Evolutionary conservation across 1,139 yeast species (phyloP).

Genomic region (Debaryomycetaceae sp.): DNA sequence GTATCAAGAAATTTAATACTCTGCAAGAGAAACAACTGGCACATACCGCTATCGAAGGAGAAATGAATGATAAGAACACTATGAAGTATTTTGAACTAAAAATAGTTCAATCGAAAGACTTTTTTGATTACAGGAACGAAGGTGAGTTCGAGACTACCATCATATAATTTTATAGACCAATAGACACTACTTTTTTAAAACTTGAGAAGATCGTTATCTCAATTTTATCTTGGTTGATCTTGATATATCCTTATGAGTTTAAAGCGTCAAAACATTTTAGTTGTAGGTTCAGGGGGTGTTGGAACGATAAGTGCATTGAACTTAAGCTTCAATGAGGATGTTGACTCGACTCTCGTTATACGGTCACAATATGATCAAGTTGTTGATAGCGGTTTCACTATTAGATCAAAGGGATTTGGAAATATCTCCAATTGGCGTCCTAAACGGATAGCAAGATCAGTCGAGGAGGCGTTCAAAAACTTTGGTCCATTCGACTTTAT

Average conservation of each 20-base stretch:
- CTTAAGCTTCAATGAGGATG: constrained; percentile 39
- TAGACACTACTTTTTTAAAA: neutral
- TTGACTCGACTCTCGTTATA: constrained; percentile 58
- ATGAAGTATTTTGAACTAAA: constrained; percentile 43
- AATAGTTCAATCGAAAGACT: constrained; percentile 33
- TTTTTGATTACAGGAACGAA: constrained; percentile 21
- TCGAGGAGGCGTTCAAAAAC: constrained; percentile 40
- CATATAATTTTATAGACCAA: neutral
- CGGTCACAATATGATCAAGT: constrained; percentile 65
- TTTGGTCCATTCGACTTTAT: constrained; percentile 62
- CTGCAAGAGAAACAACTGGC: constrained; percentile 3
- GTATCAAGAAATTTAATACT: constrained; percentile 7
- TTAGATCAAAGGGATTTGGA: constrained; percentile 65
- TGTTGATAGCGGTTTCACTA: constrained; percentile 48
- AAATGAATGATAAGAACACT: constrained; percentile 33
- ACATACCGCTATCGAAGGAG: constrained; percentile 14
- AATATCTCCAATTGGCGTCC: constrained; percentile 53
- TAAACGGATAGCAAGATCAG: constrained; percentile 33
- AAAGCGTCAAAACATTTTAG: constrained; percentile 28
- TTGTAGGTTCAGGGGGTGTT: constrained; percentile 53
- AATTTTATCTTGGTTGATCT: no score
- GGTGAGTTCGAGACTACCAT: constrained; percentile 14
- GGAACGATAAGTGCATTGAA: constrained; percentile 69
- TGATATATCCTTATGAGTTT: constrained; percentile 1
- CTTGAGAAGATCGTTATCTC: no score